Conservation (phyloP, 2,329 filamentous ascomycete genomes). For the Fonsecaea multimorphosa region DNA sequence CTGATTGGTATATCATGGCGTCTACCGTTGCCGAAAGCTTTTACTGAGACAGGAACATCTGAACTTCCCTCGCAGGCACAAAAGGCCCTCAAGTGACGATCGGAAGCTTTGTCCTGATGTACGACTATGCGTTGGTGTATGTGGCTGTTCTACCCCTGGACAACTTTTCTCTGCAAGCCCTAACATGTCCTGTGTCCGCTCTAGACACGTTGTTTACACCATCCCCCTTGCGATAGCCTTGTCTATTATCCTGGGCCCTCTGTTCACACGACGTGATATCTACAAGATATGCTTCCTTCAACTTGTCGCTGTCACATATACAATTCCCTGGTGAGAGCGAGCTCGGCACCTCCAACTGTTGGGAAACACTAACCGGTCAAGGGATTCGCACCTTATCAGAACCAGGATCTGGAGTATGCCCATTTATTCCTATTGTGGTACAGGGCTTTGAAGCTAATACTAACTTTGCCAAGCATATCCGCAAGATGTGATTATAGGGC, state of each 20-base stretch:
- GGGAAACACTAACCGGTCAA: conserved; percentile 14
- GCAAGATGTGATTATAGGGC: conserved; percentile 66
- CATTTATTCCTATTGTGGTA: background rate
- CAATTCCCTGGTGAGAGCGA: conserved; percentile 66
- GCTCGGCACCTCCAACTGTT: background rate
- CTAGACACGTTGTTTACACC: conserved; percentile 70
- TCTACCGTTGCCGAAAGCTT: conserved; percentile 14
- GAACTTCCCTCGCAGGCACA: background rate
- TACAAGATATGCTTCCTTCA: conserved; percentile 68
- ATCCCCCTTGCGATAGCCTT: conserved; percentile 67
- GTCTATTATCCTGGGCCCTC: conserved; percentile 64
- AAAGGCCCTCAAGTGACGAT: background rate
- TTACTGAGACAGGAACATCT: conserved; percentile 11
- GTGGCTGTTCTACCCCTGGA: conserved; percentile 41
- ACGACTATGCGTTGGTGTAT: conserved; percentile 68
- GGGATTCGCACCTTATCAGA: conserved; percentile 73
- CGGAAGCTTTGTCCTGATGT: conserved; percentile 31
- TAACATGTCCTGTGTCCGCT: conserved; percentile 7
- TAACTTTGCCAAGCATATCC: conserved; percentile 62
- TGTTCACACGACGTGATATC: conserved; percentile 66
- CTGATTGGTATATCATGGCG: conserved; percentile 19
- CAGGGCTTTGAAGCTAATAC: conserved; percentile 1
- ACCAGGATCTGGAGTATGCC: conserved; percentile 65
- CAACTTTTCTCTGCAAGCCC: conserved; percentile 1
- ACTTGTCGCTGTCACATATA: conserved; percentile 68